phyloP scores from a whole-genome alignment of 129 eudicot species.

The Chrysanthemum seticuspe region DNA sequence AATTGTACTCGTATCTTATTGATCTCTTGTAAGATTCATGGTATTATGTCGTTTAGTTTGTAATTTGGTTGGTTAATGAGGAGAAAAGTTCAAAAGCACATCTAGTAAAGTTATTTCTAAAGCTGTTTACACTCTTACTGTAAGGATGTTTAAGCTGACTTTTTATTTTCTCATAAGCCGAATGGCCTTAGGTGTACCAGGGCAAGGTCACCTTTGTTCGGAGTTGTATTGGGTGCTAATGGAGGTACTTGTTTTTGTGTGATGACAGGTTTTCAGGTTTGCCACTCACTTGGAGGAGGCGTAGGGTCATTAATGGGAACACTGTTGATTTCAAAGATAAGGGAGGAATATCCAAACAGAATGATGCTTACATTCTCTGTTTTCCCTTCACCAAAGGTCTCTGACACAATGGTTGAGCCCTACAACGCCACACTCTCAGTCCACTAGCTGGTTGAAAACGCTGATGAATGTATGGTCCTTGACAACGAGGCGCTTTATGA shows the following conservation, averaged over 20 bases:
- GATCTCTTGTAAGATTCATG: too few relatives aligned
- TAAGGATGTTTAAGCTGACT: neutral
- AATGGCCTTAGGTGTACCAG: neutral
- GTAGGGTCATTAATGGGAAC: constrained; percentile 59
- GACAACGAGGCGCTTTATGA: constrained; percentile 54
- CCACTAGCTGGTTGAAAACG: constrained; percentile 52
- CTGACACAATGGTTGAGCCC: constrained; percentile 53
- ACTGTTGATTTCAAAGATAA: constrained; percentile 48
- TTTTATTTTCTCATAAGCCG: neutral
- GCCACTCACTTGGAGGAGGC: constrained; percentile 57
- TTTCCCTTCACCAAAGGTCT: constrained; percentile 51
- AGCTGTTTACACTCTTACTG: neutral
- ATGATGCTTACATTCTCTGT: constrained; percentile 56
- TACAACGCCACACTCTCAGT: constrained; percentile 50
- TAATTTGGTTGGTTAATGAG: too few relatives aligned
- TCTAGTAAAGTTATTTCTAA: too few relatives aligned
- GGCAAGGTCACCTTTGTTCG: too few relatives aligned
- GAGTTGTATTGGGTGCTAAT: neutral
- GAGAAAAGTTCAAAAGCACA: too few relatives aligned
- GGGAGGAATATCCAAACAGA: constrained; percentile 56
- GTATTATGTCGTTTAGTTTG: too few relatives aligned
- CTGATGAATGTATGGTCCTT: constrained; percentile 54
- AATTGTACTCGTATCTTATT: too few relatives aligned
- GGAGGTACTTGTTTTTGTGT: neutral
- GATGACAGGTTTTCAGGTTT: constrained; percentile 48